These are phyloP conservation scores for Aeschynomene evenia DNA, from an alignment of 306 rosid genomes.

Conservation along the genomic window DNA sequence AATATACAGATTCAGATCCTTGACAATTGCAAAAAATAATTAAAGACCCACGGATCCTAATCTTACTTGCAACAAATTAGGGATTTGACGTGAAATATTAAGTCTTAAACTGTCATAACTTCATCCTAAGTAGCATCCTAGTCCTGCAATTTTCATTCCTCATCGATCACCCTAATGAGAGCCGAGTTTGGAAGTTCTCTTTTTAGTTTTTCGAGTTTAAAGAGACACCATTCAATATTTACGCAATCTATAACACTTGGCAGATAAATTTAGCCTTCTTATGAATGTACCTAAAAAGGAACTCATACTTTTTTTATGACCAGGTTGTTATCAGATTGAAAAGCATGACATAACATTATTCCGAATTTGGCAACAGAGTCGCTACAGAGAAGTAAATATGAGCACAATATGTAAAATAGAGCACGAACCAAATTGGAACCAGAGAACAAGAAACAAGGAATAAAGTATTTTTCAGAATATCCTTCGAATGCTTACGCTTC, in stretches of 20 bases:
- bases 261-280: not conserved
- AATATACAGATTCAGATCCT: too few relatives aligned
- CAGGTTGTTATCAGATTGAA: not conserved
- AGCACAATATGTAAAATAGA: not conserved
- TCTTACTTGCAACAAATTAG: too few relatives aligned
- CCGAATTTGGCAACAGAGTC: not conserved
- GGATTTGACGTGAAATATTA: too few relatives aligned
- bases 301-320: not conserved
- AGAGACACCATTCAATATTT: not conserved
- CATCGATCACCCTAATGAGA: too few relatives aligned
- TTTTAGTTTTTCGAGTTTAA: not conserved
- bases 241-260: not conserved
- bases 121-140: too few relatives aligned
- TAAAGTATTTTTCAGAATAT: slow-evolving; percentile 35
- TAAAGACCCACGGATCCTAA: too few relatives aligned
- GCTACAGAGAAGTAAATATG: not conserved
- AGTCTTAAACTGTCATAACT: too few relatives aligned
- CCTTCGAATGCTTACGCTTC: slow-evolving; percentile 25
- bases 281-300: not conserved
- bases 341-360: not conserved
- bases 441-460: slow-evolving; percentile 29
- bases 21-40: too few relatives aligned
- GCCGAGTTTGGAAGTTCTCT: too few relatives aligned
- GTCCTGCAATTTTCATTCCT: too few relatives aligned
- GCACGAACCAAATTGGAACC: not conserved